These are phyloP conservation scores for Hypoxylon sp. DNA, from an alignment of 2,329 filamentous ascomycete species.

Conservation along the genomic window DNA sequence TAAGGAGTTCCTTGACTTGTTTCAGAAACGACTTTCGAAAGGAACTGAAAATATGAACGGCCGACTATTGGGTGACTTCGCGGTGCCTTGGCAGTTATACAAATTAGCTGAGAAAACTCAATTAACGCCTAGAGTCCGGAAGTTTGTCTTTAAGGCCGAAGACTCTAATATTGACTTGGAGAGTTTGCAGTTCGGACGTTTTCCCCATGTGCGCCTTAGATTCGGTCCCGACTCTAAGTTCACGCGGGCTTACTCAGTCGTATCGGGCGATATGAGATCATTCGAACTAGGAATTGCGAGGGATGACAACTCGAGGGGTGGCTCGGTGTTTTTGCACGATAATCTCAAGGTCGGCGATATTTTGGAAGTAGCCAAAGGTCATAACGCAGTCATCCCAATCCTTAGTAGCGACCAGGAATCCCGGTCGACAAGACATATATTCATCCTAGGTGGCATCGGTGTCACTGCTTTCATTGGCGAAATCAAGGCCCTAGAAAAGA, in stretches of 20 bases:
- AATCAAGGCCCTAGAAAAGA: constrained; percentile 42
- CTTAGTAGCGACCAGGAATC: constrained; percentile 20
- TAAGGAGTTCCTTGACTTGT: constrained; percentile 62
- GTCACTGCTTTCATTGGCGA: constrained; percentile 53
- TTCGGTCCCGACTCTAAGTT: constrained; percentile 70
- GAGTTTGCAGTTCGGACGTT: constrained; percentile 56
- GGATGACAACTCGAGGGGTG: constrained; percentile 70
- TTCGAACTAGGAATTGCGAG: constrained; percentile 74
- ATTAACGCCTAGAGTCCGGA: constrained; percentile 66
- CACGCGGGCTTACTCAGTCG: constrained; percentile 70
- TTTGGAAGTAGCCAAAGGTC: constrained; percentile 59
- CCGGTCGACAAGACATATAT: constrained; percentile 48
- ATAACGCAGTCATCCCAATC: constrained; percentile 29
- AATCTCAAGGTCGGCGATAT: constrained; percentile 65
- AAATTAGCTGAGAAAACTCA: constrained; percentile 64
- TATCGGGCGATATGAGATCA: constrained; percentile 64
- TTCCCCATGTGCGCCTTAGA: constrained; percentile 70
- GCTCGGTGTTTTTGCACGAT: constrained; percentile 72
- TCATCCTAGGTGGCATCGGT: constrained; percentile 54
- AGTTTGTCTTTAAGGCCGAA: constrained; percentile 66
- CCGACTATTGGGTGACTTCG: constrained; percentile 47
- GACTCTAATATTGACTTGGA: constrained; percentile 55
- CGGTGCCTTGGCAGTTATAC: constrained; percentile 62
- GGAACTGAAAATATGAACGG: constrained; percentile 56
- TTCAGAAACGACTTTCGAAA: constrained; percentile 65